A percentile compares a stretch with the other conserved stretches of the same genome.
Evolutionary conservation across 2,329 filamentous ascomycete species (phyloP).

Genomic region (Knoxdaviesia proteae): DNA sequence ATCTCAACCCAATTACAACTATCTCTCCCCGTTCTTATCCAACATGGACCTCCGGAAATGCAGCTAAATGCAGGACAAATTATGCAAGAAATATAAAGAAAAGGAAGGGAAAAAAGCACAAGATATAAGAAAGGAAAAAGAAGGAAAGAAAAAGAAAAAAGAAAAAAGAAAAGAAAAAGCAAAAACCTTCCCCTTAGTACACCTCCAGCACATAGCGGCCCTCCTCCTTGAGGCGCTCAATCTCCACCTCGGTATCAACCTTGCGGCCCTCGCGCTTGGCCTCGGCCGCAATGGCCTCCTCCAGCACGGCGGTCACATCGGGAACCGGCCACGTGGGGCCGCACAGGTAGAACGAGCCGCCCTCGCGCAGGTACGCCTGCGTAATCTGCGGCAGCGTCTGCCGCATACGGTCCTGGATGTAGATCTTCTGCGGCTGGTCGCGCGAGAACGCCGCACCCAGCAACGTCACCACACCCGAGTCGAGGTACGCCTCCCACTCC

Average conservation of each 20-base stretch:
- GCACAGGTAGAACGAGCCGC: constrained; percentile 91
- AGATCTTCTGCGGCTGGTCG: constrained; percentile 96
- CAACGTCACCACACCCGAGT: constrained; percentile 84
- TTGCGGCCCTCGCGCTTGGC: constrained; percentile 53
- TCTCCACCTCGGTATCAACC: constrained; percentile 72
- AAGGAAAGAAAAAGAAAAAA: neutral
- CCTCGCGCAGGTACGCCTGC: constrained; percentile 66
- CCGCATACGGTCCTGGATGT: constrained; percentile 96
- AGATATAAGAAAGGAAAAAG: too few species aligned
- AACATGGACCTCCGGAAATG: too few species aligned
- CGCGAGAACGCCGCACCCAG: constrained; percentile 87
- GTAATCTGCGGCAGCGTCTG: constrained; percentile 67
- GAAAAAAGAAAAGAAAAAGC: neutral
- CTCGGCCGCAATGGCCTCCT: constrained; percentile 73
- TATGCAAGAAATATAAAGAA: too few species aligned
- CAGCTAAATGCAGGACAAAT: too few species aligned
- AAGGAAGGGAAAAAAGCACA: too few species aligned
- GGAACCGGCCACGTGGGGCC: constrained; percentile 97
- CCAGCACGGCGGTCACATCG: constrained; percentile 80
- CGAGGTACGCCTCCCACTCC: constrained; percentile 97
- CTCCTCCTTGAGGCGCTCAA: constrained; percentile 92
- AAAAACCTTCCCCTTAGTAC: constrained; percentile 35
- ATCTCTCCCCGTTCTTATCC: too few species aligned
- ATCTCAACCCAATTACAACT: too few species aligned
- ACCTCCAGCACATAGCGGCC: constrained; percentile 90